A percentile compares a stretch with the other conserved stretches of the same genome.
Conservation (phyloP, 2,329 filamentous ascomycete genomes). For the Microdochium nivale region DNA sequence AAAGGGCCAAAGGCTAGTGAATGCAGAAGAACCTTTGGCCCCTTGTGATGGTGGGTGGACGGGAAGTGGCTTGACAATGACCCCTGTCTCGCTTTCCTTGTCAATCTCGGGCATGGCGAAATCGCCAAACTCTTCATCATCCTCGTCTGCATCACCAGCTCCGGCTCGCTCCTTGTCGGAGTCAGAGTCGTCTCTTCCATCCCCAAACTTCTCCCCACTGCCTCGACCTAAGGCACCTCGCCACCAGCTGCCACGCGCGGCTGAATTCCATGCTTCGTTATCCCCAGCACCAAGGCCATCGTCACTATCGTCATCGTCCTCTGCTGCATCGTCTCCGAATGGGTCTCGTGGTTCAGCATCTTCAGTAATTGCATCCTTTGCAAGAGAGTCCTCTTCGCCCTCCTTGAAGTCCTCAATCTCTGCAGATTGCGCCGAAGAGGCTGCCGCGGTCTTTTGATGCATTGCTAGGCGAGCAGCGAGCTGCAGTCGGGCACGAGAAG, state of each 20-base stretch:
- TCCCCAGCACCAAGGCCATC: constrained; percentile 27
- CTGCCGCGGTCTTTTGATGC: constrained; percentile 56
- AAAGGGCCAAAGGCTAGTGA: constrained; percentile 52
- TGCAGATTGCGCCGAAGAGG: constrained; percentile 27
- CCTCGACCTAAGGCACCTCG: constrained; percentile 26
- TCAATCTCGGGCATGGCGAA: constrained; percentile 56
- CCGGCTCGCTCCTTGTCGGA: constrained; percentile 27
- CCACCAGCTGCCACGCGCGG: constrained; percentile 39
- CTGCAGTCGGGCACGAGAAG: constrained; percentile 78
- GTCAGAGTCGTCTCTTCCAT: constrained; percentile 32
- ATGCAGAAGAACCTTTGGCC: constrained; percentile 21
- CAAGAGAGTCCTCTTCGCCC: constrained; percentile 41
- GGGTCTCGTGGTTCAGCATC: constrained; percentile 12
- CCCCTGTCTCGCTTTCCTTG: constrained; percentile 15
- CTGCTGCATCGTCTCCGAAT: constrained; percentile 36
- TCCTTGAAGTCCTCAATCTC: constrained; percentile 41
- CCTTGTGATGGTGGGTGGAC: constrained; percentile 38
- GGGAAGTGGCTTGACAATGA: constrained; percentile 46
- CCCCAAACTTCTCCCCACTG: constrained; percentile 26
- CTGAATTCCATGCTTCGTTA: constrained; percentile 21
- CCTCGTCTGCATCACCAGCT: constrained; percentile 19
- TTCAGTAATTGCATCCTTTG: background rate
- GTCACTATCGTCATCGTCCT: constrained; percentile 40
- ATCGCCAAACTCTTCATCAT: constrained; percentile 56
- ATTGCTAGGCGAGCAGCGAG: constrained; percentile 80